Percentiles rank a stretch among this genome's conserved stretches.
phyloP scores from a whole-genome alignment of 495 filamentous ascomycete species.

The Trichoderma asperelloides region DNA sequence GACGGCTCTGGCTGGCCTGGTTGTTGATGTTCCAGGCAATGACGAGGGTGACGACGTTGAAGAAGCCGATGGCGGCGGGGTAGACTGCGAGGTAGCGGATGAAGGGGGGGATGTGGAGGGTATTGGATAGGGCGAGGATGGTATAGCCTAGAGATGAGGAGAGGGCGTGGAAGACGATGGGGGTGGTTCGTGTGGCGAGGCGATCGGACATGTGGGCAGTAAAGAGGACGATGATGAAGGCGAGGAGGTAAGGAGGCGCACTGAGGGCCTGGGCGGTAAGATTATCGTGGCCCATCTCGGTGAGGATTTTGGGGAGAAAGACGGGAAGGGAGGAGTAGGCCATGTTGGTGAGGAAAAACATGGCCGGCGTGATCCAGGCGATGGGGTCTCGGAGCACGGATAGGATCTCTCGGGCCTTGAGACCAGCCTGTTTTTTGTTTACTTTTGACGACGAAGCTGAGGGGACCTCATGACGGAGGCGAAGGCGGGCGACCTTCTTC shows the following conservation, averaged over 20 bases:
- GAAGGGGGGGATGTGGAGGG: constrained; percentile 13
- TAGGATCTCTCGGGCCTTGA: constrained; percentile 29
- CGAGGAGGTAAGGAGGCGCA: constrained; percentile 68
- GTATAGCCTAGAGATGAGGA: constrained; percentile 54
- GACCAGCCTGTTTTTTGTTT: constrained; percentile 44
- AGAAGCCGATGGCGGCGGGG: constrained; percentile 61
- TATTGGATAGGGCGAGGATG: constrained; percentile 40
- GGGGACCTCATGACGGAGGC: constrained; percentile 34
- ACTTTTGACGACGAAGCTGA: constrained; percentile 20
- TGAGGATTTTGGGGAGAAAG: constrained; percentile 75
- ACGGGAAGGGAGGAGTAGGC: constrained; percentile 77
- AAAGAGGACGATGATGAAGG: constrained; percentile 62
- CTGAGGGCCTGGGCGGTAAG: constrained; percentile 68
- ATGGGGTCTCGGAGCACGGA: constrained; percentile 48
- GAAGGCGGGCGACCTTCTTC: constrained; percentile 60
- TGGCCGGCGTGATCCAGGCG: constrained; percentile 56
- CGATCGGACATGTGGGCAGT: constrained; percentile 64
- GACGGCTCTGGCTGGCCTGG: constrained; percentile 49
- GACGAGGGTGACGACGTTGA: constrained; percentile 60
- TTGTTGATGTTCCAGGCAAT: constrained; percentile 73
- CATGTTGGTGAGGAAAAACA: constrained; percentile 50
- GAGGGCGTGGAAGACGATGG: constrained; percentile 51
- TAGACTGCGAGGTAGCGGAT: constrained; percentile 61
- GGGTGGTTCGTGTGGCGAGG: constrained; percentile 50
- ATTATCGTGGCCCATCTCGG: constrained; percentile 63